A percentile compares a stretch with the other conserved stretches of the same genome.
phyloP scores from a whole-genome alignment of 495 filamentous ascomycete genomes.

The Annulohypoxylon maeteangense region DNA sequence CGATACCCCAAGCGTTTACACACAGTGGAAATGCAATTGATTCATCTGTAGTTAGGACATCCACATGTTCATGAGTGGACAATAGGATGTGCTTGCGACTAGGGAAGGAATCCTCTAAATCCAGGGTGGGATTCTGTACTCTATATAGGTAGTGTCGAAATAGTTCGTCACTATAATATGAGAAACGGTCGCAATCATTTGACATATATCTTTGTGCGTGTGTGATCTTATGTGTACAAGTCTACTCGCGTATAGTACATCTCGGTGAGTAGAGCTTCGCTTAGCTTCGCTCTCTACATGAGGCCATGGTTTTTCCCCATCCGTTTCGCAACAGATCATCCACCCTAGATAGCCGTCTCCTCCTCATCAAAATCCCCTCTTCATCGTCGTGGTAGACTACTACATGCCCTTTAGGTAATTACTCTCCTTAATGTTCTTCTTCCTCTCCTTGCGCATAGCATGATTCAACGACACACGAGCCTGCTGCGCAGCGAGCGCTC shows the following conservation, averaged over 20 bases:
- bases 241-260: constrained; percentile 29
- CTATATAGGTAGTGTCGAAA: not conserved
- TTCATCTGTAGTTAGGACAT: not conserved
- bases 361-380: not conserved
- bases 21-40: not conserved
- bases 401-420: constrained; percentile 93
- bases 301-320: not conserved
- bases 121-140: too few relatives aligned
- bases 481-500: constrained; percentile 65
- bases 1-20: constrained; percentile 15
- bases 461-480: constrained; percentile 73
- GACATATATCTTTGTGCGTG: constrained; percentile 10
- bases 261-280: constrained; percentile 17
- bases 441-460: constrained; percentile 76
- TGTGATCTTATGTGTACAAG: constrained; percentile 21
- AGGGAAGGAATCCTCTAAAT: too few relatives aligned
- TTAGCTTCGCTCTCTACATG: not conserved
- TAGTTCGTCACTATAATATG: not conserved
- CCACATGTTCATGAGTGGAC: not conserved
- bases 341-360: not conserved
- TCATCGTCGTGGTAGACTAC: constrained; percentile 42
- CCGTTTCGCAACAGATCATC: not conserved
- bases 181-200: not conserved
- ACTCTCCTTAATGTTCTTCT: constrained; percentile 84
- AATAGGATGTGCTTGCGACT: not conserved